Evolutionary conservation across 2,329 filamentous ascomycete genomes (phyloP).

Genomic region (Leptosphaerulina australis): DNA sequence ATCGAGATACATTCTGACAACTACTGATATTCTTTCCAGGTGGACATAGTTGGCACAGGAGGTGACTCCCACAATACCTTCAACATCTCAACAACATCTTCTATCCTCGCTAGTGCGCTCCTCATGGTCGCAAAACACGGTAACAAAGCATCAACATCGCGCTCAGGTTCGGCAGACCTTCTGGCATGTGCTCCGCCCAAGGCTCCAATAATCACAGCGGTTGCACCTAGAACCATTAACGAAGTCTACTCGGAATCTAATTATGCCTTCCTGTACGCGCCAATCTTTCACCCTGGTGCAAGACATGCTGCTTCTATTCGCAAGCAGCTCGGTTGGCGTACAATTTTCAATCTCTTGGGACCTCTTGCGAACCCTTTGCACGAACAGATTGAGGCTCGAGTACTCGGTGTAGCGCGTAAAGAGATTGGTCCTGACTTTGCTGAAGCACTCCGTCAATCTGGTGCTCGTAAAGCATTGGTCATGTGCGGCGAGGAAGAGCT

Average conservation of each 20-base stretch:
- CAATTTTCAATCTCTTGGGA: slow-evolving; percentile 96
- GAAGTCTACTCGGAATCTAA: slow-evolving; percentile 79
- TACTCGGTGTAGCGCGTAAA: slow-evolving; percentile 89
- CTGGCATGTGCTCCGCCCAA: slow-evolving; percentile 75
- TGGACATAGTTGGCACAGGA: slow-evolving; percentile 96
- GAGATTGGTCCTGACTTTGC: slow-evolving; percentile 89
- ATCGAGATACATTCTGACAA: slow-evolving; percentile 3
- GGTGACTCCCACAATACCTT: slow-evolving; percentile 97
- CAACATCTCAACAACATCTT: slow-evolving; percentile 95
- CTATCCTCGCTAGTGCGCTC: slow-evolving; percentile 85
- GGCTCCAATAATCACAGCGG: slow-evolving; percentile 74
- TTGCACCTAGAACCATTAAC: slow-evolving; percentile 73
- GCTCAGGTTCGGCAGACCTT: slow-evolving; percentile 93
- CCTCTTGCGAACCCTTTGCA: slow-evolving; percentile 92
- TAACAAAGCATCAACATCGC: slow-evolving; percentile 92
- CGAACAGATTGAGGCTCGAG: slow-evolving; percentile 76
- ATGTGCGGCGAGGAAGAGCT: slow-evolving; percentile 94
- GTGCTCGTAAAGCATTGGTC: slow-evolving; percentile 81
- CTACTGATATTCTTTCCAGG: slow-evolving; percentile 50
- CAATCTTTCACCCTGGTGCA: slow-evolving; percentile 96
- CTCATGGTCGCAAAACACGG: slow-evolving; percentile 93
- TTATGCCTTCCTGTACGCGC: slow-evolving; percentile 95
- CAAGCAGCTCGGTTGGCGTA: slow-evolving; percentile 88
- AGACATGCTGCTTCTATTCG: slow-evolving; percentile 84
- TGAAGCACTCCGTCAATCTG: slow-evolving; percentile 77